Evolutionary conservation across 1,284 basidiomycete genomes (phyloP).

Genomic region (Cystobasidium sp.): DNA sequence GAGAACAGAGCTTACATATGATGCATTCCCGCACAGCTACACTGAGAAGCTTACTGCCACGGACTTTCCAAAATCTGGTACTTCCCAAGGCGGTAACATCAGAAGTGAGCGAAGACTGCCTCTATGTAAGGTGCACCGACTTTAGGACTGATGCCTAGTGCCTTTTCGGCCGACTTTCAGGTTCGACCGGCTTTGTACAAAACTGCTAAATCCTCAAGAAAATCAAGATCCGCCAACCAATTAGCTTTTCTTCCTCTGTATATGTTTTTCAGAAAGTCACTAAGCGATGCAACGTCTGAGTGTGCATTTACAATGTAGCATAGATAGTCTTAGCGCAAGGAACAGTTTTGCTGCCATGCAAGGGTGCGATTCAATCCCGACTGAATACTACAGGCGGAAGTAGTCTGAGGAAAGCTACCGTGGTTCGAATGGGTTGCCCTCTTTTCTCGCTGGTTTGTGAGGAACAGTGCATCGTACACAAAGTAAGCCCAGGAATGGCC

Average conservation of each 20-base stretch:
- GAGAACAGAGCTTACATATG: background rate
- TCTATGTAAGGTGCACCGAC: background rate
- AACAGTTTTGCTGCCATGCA: too few relatives aligned
- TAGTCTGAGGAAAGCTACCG: too few relatives aligned
- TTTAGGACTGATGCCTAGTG: background rate
- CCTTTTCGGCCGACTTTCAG: background rate
- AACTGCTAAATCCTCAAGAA: background rate
- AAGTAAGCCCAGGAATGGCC: too few relatives aligned
- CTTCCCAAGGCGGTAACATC: constrained; percentile 1
- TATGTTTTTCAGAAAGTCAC: too few relatives aligned
- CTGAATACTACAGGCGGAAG: too few relatives aligned
- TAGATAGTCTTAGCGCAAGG: background rate
- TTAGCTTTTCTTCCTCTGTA: background rate
- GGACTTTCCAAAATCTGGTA: background rate
- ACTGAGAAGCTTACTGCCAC: constrained; percentile 3
- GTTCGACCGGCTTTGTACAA: constrained; percentile 12
- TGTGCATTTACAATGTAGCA: background rate
- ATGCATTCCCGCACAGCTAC: background rate
- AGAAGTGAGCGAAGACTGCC: too few relatives aligned
- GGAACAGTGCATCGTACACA: too few relatives aligned
- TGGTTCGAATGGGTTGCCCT: too few relatives aligned
- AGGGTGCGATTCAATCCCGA: too few relatives aligned
- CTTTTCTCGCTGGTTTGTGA: too few relatives aligned
- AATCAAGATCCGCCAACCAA: background rate
- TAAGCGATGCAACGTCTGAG: too few relatives aligned